Evolutionary conservation across 768 basidiomycete genomes (phyloP).

Genomic region (Neoboletus magnificus): DNA sequence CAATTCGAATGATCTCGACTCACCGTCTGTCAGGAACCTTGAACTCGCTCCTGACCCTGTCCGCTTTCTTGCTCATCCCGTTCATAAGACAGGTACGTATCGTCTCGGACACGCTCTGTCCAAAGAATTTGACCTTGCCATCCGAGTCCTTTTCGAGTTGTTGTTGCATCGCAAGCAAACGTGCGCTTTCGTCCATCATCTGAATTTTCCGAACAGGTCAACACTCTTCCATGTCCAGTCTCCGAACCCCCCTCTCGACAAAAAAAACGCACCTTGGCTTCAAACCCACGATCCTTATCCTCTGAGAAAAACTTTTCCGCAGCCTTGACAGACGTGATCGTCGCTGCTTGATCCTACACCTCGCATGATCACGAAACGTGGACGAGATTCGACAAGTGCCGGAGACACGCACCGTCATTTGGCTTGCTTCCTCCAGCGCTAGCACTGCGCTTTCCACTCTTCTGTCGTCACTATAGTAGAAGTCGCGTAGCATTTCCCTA

Average conservation of each 20-base stretch:
- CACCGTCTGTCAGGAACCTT: constrained; percentile 95
- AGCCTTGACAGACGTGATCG: constrained; percentile 66
- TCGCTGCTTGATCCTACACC: constrained; percentile 66
- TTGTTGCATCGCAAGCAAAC: constrained; percentile 78
- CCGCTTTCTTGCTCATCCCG: constrained; percentile 82
- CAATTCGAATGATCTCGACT: constrained; percentile 13
- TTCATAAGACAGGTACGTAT: constrained; percentile 74
- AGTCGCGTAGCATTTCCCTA: constrained; percentile 88
- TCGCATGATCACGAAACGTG: background rate
- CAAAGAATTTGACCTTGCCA: constrained; percentile 76
- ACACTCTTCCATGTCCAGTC: accelerated
- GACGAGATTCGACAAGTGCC: background rate
- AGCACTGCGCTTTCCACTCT: constrained; percentile 91
- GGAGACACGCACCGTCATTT: constrained; percentile 50
- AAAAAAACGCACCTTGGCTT: constrained; percentile 68
- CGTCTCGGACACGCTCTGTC: constrained; percentile 83
- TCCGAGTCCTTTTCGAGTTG: constrained; percentile 84
- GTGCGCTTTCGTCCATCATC: constrained; percentile 88
- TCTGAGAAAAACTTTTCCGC: constrained; percentile 94
- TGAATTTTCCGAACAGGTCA: constrained; percentile 31
- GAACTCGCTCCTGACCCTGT: constrained; percentile 85
- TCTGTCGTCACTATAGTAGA: constrained; percentile 97
- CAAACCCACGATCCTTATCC: constrained; percentile 88
- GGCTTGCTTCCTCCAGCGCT: constrained; percentile 76
- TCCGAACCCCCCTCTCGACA: too few species aligned